Conservation (phyloP, 2,329 filamentous ascomycete species). For the Sarocladium strictum region DNA sequence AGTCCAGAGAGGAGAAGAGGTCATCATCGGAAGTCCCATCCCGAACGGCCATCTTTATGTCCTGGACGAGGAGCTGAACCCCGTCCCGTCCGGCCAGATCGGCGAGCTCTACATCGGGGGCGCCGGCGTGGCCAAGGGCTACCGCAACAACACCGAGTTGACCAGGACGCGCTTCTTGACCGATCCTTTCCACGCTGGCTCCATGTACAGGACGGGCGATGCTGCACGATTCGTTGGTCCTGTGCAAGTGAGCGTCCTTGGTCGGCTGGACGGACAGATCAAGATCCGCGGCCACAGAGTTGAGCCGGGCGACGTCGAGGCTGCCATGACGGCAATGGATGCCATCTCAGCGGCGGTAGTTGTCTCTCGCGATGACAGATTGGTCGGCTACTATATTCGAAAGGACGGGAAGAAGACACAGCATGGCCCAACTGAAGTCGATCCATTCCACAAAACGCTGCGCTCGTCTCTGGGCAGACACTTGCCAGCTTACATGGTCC, state of each 20-base stretch:
- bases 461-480: conserved; percentile 10
- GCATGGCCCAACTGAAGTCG: neutral
- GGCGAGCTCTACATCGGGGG: conserved; percentile 28
- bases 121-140: conserved; percentile 19
- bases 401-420: neutral
- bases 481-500: conserved; percentile 14
- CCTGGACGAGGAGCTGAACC: conserved; percentile 25
- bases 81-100: conserved; percentile 30
- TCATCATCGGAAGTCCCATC: conserved; percentile 13
- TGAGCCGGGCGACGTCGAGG: conserved; percentile 18
- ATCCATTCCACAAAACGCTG: conserved; percentile 6
- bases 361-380: conserved; percentile 10
- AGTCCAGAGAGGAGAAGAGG: conserved; percentile 15
- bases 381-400: conserved; percentile 14
- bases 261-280: conserved; percentile 17
- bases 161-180: conserved; percentile 11
- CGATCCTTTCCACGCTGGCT: conserved; percentile 12
- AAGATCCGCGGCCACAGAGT: conserved; percentile 18
- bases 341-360: conserved; percentile 12
- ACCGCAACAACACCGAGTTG: conserved; percentile 13
- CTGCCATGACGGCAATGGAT: conserved; percentile 21
- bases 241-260: conserved; percentile 14
- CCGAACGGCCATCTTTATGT: conserved; percentile 31
- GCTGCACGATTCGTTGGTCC: conserved; percentile 13
- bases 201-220: conserved; percentile 18